phyloP scores from a whole-genome alignment of 345 rosid genomes.

The Corymbia maculata region DNA sequence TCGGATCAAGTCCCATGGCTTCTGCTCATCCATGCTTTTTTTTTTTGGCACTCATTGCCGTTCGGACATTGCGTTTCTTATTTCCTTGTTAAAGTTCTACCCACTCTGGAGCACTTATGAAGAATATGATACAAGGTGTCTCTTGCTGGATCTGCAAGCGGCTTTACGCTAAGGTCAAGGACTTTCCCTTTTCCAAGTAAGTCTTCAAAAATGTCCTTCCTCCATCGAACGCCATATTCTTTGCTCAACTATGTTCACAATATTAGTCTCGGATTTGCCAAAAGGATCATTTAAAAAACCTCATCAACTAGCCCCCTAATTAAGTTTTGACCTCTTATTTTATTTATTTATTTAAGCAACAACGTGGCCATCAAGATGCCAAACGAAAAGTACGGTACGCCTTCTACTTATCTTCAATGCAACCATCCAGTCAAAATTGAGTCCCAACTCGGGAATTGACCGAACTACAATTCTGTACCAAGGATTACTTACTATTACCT shows the following conservation, averaged over 20 bases:
- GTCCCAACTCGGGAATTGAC: no score
- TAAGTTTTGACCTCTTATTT: neutral
- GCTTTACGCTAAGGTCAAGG: constrained; percentile 45
- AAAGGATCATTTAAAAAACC: neutral
- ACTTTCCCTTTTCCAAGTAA: constrained; percentile 90
- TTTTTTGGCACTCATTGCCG: constrained; percentile 63
- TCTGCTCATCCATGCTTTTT: constrained; percentile 54
- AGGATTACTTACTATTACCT: no score
- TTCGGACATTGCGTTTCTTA: constrained; percentile 39
- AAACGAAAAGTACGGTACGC: no score
- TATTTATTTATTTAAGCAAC: no score
- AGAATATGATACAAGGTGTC: constrained; percentile 76
- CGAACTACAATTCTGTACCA: no score
- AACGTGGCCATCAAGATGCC: no score
- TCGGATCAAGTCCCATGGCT: constrained; percentile 30
- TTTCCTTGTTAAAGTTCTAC: constrained; percentile 85
- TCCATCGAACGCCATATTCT: constrained; percentile 95
- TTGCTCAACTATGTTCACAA: constrained; percentile 72
- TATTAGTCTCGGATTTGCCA: constrained; percentile 79
- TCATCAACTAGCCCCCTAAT: neutral
- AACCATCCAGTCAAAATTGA: no score
- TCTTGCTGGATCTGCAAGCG: constrained; percentile 84
- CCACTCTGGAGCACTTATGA: constrained; percentile 84
- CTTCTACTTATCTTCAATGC: no score
- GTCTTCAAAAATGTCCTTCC: constrained; percentile 82